Conservation (phyloP, 352 stramenopile species). For the Phytophthora syringae region DNA sequence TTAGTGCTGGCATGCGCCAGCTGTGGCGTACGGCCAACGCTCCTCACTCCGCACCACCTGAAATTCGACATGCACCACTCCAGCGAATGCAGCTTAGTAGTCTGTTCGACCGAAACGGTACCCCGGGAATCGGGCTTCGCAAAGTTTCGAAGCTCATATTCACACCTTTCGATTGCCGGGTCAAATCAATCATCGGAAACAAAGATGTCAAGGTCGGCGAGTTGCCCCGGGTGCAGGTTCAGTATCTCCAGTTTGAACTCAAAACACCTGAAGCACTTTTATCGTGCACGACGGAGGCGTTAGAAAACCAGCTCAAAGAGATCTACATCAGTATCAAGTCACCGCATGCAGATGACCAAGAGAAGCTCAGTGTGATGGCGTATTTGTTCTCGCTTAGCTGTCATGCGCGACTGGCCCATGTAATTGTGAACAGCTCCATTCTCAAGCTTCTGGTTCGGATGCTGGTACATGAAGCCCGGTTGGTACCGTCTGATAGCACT, state of each 20-base stretch:
- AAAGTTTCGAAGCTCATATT: constrained; percentile 70
- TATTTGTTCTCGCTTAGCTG: constrained; percentile 69
- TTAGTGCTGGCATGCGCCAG: constrained; percentile 3
- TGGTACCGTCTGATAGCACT: constrained; percentile 10
- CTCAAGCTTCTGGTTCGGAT: constrained; percentile 67
- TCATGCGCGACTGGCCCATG: constrained; percentile 67
- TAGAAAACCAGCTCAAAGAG: constrained; percentile 79
- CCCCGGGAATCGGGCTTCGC: constrained; percentile 39
- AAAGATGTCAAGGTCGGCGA: constrained; percentile 53
- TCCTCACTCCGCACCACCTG: constrained; percentile 43
- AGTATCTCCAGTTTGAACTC: constrained; percentile 48
- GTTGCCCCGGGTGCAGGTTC: constrained; percentile 28
- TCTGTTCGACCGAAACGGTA: constrained; percentile 42
- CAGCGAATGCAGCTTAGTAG: constrained; percentile 26
- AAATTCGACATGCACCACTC: constrained; percentile 1
- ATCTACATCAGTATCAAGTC: constrained; percentile 76
- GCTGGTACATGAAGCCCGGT: constrained; percentile 39
- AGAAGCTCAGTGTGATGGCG: constrained; percentile 58
- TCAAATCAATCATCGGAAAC: constrained; percentile 70
- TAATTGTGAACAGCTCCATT: constrained; percentile 87
- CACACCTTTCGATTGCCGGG: constrained; percentile 54
- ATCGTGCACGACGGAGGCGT: constrained; percentile 45
- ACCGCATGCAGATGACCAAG: constrained; percentile 21
- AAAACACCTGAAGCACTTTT: constrained; percentile 51
- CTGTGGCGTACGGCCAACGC: constrained; percentile 22